Evolutionary conservation across 2,329 filamentous ascomycete genomes (phyloP).

Genomic region (Colletotrichum sp.): DNA sequence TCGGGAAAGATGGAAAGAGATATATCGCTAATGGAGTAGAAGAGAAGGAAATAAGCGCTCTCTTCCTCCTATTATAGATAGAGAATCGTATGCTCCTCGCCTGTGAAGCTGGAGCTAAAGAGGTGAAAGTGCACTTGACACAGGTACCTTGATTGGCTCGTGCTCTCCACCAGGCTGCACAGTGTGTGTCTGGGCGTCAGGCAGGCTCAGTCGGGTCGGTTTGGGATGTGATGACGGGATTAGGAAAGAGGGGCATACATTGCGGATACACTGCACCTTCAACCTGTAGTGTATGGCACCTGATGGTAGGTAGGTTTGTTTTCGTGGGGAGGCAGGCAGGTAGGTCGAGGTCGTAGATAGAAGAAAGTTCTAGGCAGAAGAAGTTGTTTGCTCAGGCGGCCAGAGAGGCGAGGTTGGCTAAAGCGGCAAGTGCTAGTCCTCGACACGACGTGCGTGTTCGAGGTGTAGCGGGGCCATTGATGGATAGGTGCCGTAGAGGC

Average conservation of each 20-base stretch:
- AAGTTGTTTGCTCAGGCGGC: background rate
- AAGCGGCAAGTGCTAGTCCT: background rate
- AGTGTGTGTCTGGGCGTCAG: constrained; percentile 16
- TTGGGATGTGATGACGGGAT: constrained; percentile 13
- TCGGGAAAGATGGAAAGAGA: background rate
- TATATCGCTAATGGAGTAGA: background rate
- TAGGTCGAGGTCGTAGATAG: background rate
- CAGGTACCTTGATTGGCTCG: background rate
- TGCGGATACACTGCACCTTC: background rate
- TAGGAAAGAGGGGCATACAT: constrained; percentile 17
- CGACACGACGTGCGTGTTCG: background rate
- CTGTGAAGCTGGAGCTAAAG: background rate
- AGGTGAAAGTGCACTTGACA: background rate
- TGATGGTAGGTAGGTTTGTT: background rate
- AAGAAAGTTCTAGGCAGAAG: background rate
- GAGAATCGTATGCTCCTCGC: background rate
- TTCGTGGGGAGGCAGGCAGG: background rate
- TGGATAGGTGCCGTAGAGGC: background rate
- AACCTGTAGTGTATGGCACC: background rate
- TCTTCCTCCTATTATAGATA: background rate
- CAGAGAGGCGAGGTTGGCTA: background rate
- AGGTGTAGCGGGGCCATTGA: background rate
- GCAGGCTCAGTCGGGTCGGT: background rate
- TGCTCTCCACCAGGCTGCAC: constrained; percentile 10
- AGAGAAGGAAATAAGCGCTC: background rate